These are phyloP conservation scores for Oidiodendron maius DNA, from an alignment of 495 filamentous ascomycete species.

Conservation along the genomic window DNA sequence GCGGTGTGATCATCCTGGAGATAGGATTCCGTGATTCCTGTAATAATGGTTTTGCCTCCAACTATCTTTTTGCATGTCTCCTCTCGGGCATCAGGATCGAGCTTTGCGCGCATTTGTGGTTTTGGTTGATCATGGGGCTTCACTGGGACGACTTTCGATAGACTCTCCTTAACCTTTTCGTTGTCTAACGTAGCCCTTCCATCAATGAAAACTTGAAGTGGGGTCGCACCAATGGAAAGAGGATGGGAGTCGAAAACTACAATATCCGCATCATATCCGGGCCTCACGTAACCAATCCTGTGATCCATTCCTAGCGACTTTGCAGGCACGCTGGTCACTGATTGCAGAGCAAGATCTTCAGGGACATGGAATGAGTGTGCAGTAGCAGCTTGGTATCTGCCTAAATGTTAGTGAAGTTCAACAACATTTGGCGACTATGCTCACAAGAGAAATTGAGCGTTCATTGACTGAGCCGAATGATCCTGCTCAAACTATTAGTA, in stretches of 20 bases:
- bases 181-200: constrained; percentile 46
- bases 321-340: constrained; percentile 57
- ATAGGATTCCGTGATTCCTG: constrained; percentile 38
- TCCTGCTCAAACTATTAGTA: constrained; percentile 27
- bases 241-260: constrained; percentile 65
- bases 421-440: no score
- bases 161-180: constrained; percentile 35
- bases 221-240: constrained; percentile 52
- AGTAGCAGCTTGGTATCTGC: constrained; percentile 54
- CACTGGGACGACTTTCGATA: constrained; percentile 19
- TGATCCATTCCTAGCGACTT: constrained; percentile 50
- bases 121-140: constrained; percentile 12
- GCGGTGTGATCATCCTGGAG: constrained; percentile 8
- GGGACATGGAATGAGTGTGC: constrained; percentile 54
- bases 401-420: not conserved
- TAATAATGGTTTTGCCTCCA: constrained; percentile 37
- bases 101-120: constrained; percentile 26
- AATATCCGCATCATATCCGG: constrained; percentile 60
- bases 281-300: constrained; percentile 54
- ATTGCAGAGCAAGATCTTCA: constrained; percentile 52
- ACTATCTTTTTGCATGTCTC: not conserved
- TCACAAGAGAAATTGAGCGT: constrained; percentile 37
- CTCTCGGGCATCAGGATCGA: constrained; percentile 23
- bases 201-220: constrained; percentile 61
- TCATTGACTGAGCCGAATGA: constrained; percentile 29